Evolutionary conservation across 495 filamentous ascomycete species (phyloP), one percentile per base, ranked within the genome.

Genomic region (Corynascus novoguineensis): DNA sequence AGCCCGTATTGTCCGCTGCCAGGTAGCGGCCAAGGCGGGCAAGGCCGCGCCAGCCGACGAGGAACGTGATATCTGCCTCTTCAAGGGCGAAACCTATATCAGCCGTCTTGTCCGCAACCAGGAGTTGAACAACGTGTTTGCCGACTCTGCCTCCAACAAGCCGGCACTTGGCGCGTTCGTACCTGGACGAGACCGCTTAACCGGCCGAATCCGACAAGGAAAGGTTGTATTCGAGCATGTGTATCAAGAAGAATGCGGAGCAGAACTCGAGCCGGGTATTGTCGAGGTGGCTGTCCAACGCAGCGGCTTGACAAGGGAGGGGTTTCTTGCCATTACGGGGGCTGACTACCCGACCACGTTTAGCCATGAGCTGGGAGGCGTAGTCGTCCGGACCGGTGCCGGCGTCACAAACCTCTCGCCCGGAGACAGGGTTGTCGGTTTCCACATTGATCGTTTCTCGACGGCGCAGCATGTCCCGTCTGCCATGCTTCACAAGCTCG

Each of bases 221-320:
- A 15, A 4, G 14, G 35, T 38, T n/a, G 17, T 38, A 12, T 38
- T 38, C 35, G 14, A n/a, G n/a, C n/a, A n/a, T n/a, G n/a, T n/a
- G n/a, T n/a, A n/a, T n/a, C 35, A 38, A n/a, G 35, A 38, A n/a
- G 35, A 12, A 4, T 5, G 15, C 19, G 40, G 46, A 29, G 44
- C 59, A 5, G 58, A 53, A 10, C 25, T 66, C 31, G 50, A 59
- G 51, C 41, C 58, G 22, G 59, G 40, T 8, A 38, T 57, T 17
- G 59, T 64, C 12, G 53, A 71, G 38, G 53, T 71, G 11, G 60
- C 59, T 24, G 64, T 71, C 2, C 40, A 56, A 19, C 17, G 24
- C 35, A 58, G 59, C 14, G 62, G 60, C 11, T 32, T 68, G 7
- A 68, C 47, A 28, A 63, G 55, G 25, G 60, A 68, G 19, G 63